Conservation (phyloP, 176 grass and related monocot species). For the bread wheat (Triticum aestivum) region IWGSC_CS_RefSeq_v2.1 NC_057809.1:63021525-63022024, state of each 20-base stretch:
- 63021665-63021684: conserved; percentile 83
- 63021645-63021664: conserved; percentile 76
- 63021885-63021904: not conserved
- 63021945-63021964: not conserved
- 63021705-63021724: conserved; percentile 76
- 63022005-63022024: not conserved
- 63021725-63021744: conserved; percentile 84
- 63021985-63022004: not conserved
- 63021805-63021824: not conserved
- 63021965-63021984: not conserved
- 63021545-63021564: conserved; percentile 89
- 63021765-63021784: conserved; percentile 63
- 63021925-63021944: not conserved
- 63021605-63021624: not conserved
- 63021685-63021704: conserved; percentile 94
- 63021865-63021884: not conserved
- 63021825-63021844: not conserved
- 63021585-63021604: not conserved
- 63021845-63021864: not conserved
- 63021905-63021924: not conserved
- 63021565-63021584: conserved; percentile 41
- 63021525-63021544: conserved; percentile 83
- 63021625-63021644: not conserved
- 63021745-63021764: conserved; percentile 91
- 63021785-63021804: not conserved